Evolutionary conservation across 2,329 filamentous ascomycete species (phyloP), one percentile per base, ranked within the genome.

Genomic region (Trichothecium roseum): DNA sequence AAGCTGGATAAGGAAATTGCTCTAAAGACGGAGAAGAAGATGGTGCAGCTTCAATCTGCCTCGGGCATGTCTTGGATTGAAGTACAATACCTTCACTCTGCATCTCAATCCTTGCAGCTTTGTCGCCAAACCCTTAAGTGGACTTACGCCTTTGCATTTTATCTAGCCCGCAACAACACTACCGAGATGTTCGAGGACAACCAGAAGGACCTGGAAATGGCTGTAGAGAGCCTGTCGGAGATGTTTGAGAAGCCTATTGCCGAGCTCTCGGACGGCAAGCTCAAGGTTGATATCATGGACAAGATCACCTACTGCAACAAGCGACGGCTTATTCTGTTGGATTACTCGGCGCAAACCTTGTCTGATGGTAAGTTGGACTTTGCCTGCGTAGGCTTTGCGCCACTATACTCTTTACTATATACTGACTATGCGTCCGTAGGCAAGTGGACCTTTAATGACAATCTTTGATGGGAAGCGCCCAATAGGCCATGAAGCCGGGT

Each of bases 31-130:
- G 89, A 98, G 61, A 94, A 89, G 72, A 98, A 98, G 70, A 98
- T 98, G 91, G 84, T 89, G 20, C 84, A 91, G 56, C 71, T 98
- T 30, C 91, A 98, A 59, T 87, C 84, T 28, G 79, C 86, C 18
- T 95, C 89, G 0, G 87, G 86, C 43, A 87, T 98, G 77, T 95
- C 88, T 0, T 98, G 91, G 91, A 98, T 98, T 40, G 91, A 98
- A 56, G 91, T 98, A 6, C 91, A 98, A 54, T 98, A 96, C 55
- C 74, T 98, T 16, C 85, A 94, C 51, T 81, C 84, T 2, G 91
- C 91, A 0, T 94, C 88, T 0, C 86, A 94, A 54, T 86, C 89
- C 3, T 72, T 98, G 13, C 89, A 96, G 62, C 87, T 86, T 32
- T 98, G 91, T 59, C 84, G 91, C n/a, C 89, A 96, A 62, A 98